Evolutionary conservation across 495 filamentous ascomycete genomes (phyloP), one percentile per base, ranked within the genome.

Genomic region (Aspergillus nanangensis): DNA sequence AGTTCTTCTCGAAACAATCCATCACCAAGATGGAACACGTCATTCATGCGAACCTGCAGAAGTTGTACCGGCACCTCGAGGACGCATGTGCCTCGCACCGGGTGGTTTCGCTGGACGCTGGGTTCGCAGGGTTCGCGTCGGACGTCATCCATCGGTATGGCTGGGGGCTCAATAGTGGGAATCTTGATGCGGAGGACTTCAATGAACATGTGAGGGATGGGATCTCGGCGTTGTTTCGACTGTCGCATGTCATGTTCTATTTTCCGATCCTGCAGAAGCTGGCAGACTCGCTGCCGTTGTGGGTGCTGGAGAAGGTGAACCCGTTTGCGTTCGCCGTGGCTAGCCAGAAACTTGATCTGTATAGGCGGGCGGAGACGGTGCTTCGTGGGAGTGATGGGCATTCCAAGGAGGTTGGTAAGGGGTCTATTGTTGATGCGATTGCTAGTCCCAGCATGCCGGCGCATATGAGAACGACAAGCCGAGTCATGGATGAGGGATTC

Each of bases 401-500:
- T 11, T 7, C 7, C 25, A 11, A 11, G 25, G 11, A 29, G 25
- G 11, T 7, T 5, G 25, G 25, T 5, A 29, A 29, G 7, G n/a
- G n/a, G 25, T 29, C 25, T 11, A 29, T 29, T 29, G 25, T 29
- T 29, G 25, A 29, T 5, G 5, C 11, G 5, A 5, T 29, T 11
- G 25, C 25, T 11, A 11, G 25, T 29, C 25, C 25, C 7, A 11
- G 11, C 11, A 29, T 29, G 25, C 25, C 25, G 25, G 7, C 25
- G 25, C 25, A 29, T 5, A 29, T 29, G 25, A 29, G 11, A 11
- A 7, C 25, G 25, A 5, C 25, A 11, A 11, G 11, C 7, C 25
- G 25, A 11, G 7, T 29, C 7, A 29, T 29, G 25, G 7, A 73
- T 35, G 76, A 79, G 43, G 67, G 60, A 9, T 50, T 63, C 21